Evolutionary conservation across 768 basidiomycete genomes (phyloP).

Genomic region (Boletellus ananas): DNA sequence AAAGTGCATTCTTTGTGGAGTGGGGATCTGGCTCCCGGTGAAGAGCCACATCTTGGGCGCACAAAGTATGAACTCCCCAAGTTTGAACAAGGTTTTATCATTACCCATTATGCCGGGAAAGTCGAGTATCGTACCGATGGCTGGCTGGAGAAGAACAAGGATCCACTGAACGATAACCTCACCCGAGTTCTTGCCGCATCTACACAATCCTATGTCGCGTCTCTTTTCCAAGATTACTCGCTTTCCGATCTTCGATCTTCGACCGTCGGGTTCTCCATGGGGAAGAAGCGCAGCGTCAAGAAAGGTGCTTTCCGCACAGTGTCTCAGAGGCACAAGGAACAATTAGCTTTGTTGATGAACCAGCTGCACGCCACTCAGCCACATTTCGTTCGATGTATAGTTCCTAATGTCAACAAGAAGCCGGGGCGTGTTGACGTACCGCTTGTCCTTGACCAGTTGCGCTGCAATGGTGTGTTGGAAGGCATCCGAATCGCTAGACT

Average conservation of each 20-base stretch:
- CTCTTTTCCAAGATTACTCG: slow-evolving; percentile 77
- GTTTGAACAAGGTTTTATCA: slow-evolving; percentile 91
- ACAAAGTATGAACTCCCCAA: slow-evolving; percentile 82
- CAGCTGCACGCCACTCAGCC: slow-evolving; percentile 94
- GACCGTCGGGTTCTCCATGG: slow-evolving; percentile 36
- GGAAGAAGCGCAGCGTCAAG: slow-evolving; percentile 76
- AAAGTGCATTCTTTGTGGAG: slow-evolving; percentile 83
- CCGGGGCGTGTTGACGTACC: slow-evolving; percentile 91
- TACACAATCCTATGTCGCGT: slow-evolving; percentile 74
- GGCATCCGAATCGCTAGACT: slow-evolving; percentile 97
- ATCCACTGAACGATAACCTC: slow-evolving; percentile 94
- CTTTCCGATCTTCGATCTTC: slow-evolving; percentile 30
- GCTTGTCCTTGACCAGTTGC: slow-evolving; percentile 90
- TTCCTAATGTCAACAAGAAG: slow-evolving; percentile 89
- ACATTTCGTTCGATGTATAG: slow-evolving; percentile 97
- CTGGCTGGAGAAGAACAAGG: slow-evolving; percentile 99
- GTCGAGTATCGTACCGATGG: slow-evolving; percentile 96
- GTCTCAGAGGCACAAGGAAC: slow-evolving; percentile 93
- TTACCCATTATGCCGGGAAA: slow-evolving; percentile 94
- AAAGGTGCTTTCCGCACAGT: slow-evolving; percentile 97
- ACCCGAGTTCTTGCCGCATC: slow-evolving; percentile 84
- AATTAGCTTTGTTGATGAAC: slow-evolving; percentile 83
- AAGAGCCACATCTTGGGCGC: slow-evolving; percentile 66
- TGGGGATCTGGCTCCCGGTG: slow-evolving; percentile 36
- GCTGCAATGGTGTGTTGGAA: slow-evolving; percentile 98